Evolutionary conservation across 306 rosid species (phyloP), one percentile per base, ranked within the genome.

Genomic region (Trifolium pratense): DNA sequence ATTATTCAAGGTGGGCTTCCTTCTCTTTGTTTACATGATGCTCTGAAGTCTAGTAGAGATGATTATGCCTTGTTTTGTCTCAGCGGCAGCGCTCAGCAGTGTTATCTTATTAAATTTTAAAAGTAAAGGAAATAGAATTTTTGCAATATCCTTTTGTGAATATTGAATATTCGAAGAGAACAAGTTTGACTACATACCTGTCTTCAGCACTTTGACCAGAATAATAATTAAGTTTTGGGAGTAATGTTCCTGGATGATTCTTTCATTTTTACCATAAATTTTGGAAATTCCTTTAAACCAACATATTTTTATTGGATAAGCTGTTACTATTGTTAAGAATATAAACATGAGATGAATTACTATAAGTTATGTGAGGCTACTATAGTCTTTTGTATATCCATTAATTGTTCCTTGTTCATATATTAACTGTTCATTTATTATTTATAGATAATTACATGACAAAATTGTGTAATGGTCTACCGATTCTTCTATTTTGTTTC

Each of bases 1-100:
- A 93, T 78, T 48, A 95, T 95, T 66, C 99, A 95, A 91, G 99
- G 88, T 84, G 56, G 74, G 21, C 32, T 42, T 70, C 46, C 15
- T 75, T 17, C 42, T 23, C 23, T 10, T 42, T 61, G 74, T 34
- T 37, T 61, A 58, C 43, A 32, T 15, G 52, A 60, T 42, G 59
- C 32, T 71, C 11, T 20, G 37, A 61, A 29, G 16, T 55, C 48
- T 75, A 2, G 42, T 67, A 20, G 45, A 62, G 51, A 42, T 42
- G 10, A 12, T 75, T 75, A 3, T 43, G 16, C 49, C 66, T 63
- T 11, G 39, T 51, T n/a, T n/a, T 42, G 57, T 39, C 71, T 76
- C 48, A 45, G 18, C 70, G 58, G 57, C 10, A 29, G 43, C 31
- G 6, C 48, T 64, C 18, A 39, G 42, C 69, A 3, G 23, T 48